Conservation (phyloP, 176 grass and related monocot genomes). For the Leersia perrieri region DNA sequence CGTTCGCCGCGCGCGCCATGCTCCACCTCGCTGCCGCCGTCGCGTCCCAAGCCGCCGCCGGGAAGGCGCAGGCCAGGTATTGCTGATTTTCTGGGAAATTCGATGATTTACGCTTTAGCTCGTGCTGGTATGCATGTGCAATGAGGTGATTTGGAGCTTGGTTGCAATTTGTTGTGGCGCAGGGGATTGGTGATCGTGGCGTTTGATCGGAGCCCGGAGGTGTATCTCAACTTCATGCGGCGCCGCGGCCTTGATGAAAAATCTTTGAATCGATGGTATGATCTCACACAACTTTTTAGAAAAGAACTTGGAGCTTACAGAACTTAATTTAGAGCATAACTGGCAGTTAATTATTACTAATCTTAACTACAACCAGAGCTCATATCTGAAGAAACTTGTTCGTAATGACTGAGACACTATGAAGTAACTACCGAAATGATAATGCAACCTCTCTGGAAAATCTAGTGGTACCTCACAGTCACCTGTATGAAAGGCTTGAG, state of each 20-base stretch:
- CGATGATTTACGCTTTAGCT: not conserved
- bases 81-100: not conserved
- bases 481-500: not conserved
- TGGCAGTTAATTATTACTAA: not conserved
- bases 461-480: not conserved
- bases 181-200: slow-evolving; percentile 75
- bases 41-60: slow-evolving; percentile 38
- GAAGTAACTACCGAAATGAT: not conserved
- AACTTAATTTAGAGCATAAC: not conserved
- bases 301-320: not conserved
- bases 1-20: slow-evolving; percentile 42
- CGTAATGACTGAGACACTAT: not conserved
- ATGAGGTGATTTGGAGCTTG: not conserved
- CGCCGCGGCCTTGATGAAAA: slow-evolving; percentile 43
- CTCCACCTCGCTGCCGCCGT: slow-evolving; percentile 46
- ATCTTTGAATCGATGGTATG: slow-evolving; percentile 54
- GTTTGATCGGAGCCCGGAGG: slow-evolving; percentile 57
- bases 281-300: not conserved
- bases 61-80: slow-evolving; percentile 62
- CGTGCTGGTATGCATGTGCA: not conserved
- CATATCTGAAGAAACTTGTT: not conserved
- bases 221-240: slow-evolving; percentile 55
- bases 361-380: not conserved
- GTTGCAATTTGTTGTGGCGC: slow-evolving; percentile 19
- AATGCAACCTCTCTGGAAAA: not conserved